Conservation (phyloP, 2,329 filamentous ascomycete genomes). For the Xylariaceae sp. region DNA sequence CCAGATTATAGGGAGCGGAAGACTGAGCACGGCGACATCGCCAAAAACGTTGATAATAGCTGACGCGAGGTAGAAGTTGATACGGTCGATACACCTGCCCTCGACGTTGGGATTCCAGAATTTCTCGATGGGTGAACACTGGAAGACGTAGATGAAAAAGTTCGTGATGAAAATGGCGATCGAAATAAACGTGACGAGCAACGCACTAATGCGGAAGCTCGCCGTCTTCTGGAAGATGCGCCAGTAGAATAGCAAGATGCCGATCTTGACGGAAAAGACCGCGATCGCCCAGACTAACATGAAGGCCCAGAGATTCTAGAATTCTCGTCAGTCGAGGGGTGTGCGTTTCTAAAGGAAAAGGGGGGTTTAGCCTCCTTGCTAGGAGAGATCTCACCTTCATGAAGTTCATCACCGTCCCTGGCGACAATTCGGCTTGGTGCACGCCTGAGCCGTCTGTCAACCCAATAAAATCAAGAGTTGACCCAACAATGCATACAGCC, state of each 20-base stretch:
- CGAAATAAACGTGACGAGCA: conserved; percentile 24
- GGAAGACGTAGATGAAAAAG: conserved; percentile 25
- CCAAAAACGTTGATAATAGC: conserved; percentile 29
- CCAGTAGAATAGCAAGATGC: conserved; percentile 31
- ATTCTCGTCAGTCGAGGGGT: background rate
- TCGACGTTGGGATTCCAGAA: conserved; percentile 21
- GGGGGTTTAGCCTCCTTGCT: no score
- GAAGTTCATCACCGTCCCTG: conserved; percentile 19
- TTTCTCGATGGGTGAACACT: conserved; percentile 23
- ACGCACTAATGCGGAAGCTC: conserved; percentile 23
- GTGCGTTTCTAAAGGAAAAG: no score
- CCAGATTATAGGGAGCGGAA: conserved; percentile 33
- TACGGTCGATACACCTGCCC: conserved; percentile 24
- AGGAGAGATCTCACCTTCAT: conserved; percentile 18
- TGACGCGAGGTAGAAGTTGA: conserved; percentile 26
- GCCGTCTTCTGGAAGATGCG: conserved; percentile 24
- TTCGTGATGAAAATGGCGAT: conserved; percentile 25
- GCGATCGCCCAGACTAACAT: conserved; percentile 28
- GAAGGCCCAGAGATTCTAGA: conserved; percentile 23
- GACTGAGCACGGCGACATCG: conserved; percentile 29
- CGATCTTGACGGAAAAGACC: conserved; percentile 29
- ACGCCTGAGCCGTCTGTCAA: conserved; percentile 25
- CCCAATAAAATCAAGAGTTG: conserved; percentile 24
- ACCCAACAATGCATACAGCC: conserved; percentile 25
- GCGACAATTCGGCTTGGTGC: conserved; percentile 24